Percentiles rank a stretch among this genome's conserved stretches.
Conservation (phyloP, 345 rosid genomes). For the Eucalyptus marginata region DNA sequence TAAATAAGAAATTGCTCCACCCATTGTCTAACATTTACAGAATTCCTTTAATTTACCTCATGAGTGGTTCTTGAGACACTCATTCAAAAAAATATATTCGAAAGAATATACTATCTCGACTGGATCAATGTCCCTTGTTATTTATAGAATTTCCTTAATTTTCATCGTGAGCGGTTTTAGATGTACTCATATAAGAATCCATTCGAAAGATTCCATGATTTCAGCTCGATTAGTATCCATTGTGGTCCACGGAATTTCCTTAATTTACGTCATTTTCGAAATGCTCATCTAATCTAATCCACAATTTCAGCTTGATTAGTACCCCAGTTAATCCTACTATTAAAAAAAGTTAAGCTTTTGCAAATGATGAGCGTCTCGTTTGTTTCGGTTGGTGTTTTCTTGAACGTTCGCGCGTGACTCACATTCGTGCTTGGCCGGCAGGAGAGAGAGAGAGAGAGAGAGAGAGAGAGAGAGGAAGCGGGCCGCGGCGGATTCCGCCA, state of each 20-base stretch:
- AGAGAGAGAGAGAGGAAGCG: not conserved
- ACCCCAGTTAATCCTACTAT: rapidly evolving
- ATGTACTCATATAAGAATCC: no score
- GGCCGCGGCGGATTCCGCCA: not conserved
- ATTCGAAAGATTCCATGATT: rapidly evolving
- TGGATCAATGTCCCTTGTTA: no score
- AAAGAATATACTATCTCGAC: rapidly evolving
- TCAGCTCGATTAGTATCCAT: not conserved
- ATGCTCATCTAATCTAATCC: not conserved
- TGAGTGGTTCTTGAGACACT: no score
- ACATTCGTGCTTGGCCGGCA: not conserved
- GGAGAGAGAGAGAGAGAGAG: not conserved
- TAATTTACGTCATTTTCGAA: rapidly evolving
- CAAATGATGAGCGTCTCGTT: not conserved
- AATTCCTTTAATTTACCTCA: not conserved
- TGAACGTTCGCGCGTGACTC: not conserved
- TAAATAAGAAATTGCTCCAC: not conserved
- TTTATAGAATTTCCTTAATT: not conserved
- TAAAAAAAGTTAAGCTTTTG: not conserved
- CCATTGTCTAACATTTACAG: rapidly evolving
- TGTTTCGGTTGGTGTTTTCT: not conserved
- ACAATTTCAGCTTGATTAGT: not conserved
- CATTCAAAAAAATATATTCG: no score
- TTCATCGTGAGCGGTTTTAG: rapidly evolving
- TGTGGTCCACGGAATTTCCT: not conserved